Evolutionary conservation across 2,329 filamentous ascomycete species (phyloP), one percentile per base, ranked within the genome.

Genomic region (Aspergillus unguis): DNA sequence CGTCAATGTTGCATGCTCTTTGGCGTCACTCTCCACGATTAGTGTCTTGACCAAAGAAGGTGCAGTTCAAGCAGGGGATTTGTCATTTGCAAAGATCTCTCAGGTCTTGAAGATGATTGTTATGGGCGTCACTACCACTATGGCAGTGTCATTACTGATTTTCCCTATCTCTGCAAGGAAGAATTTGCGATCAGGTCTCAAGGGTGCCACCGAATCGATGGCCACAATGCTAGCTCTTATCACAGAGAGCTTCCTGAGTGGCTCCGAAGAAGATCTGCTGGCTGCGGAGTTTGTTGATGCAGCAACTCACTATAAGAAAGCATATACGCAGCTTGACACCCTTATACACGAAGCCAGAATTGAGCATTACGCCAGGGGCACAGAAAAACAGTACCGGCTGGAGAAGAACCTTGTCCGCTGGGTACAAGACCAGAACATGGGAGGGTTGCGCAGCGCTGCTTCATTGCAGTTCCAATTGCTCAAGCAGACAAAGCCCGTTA

Each of bases 31-130:
- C 53, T 90, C 90, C 45, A 88, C 94, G 58, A 95, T 96, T 65
- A 92, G 88, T 2, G 84, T 95, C 42, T 77, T 96, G 56, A 96
- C 92, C 8, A 95, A 95, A 71, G 92, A 96, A 71, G 91, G 90
- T 46, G 85, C 90, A 2, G 85, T 96, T 1, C 89, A 95, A 63
- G 85, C 82, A 32, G 90, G 88, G 5, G 85, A 86, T 48, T 90
- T 96, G 64, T 91, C 88, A 0, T 84, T 88, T 61, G 84, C 84
- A 53, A 95, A 95, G 71, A 87, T 96, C 47, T 76, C 85, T 0
- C 89, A 95, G 69, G 85, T 92, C 27, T 75, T 94, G 62, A 90
- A 91, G 68, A 92, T 95, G 81, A 79, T 95, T 42, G 70, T 88
- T n/a, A 84, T 92, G 75, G 90, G 88, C 29, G 86, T 92, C 31